Conservation (phyloP, 768 basidiomycete species). For the Phaeolepiota aurea region DNA sequence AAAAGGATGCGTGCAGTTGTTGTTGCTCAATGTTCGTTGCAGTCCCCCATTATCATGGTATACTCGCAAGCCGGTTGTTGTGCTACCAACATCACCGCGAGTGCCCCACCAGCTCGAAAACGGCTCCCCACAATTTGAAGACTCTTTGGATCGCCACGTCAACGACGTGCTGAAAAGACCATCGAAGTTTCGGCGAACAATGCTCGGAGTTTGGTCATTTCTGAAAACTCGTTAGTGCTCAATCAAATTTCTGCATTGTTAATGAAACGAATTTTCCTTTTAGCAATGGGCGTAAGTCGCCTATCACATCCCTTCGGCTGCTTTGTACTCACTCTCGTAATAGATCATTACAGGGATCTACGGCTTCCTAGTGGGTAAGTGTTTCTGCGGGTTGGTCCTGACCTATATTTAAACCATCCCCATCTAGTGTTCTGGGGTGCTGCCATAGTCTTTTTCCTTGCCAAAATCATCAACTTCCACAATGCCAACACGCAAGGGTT, state of each 20-base stretch:
- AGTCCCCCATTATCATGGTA: slow-evolving; percentile 68
- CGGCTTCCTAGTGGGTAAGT: slow-evolving; percentile 62
- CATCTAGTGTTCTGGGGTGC: slow-evolving; percentile 75
- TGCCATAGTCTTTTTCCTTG: slow-evolving; percentile 69
- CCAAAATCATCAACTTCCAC: slow-evolving; percentile 62
- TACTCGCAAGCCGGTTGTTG: slow-evolving; percentile 60
- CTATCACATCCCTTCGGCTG: slow-evolving; percentile 1
- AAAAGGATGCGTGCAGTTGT: too few species aligned
- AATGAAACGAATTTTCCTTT: too few species aligned
- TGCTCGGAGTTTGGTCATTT: slow-evolving; percentile 74
- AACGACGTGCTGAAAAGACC: slow-evolving; percentile 62
- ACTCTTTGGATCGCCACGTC: slow-evolving; percentile 67
- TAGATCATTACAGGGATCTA: slow-evolving; percentile 65
- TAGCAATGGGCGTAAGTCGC: slow-evolving; percentile 59
- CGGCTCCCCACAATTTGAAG: slow-evolving; percentile 19
- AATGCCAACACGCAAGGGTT: slow-evolving; percentile 63
- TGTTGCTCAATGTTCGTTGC: slow-evolving; percentile 3
- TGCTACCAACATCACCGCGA: slow-evolving; percentile 37
- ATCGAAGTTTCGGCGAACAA: slow-evolving; percentile 46
- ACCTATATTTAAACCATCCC: slow-evolving; percentile 4
- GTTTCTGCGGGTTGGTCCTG: not conserved
- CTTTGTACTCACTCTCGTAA: slow-evolving; percentile 1
- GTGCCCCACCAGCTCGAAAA: slow-evolving; percentile 14
- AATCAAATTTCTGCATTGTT: too few species aligned
- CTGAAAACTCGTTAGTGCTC: slow-evolving; percentile 65